Base-by-base conservation (phyloP, 2,329 filamentous ascomycete genomes). In the Stagonosporopsis rhizophila region DNA sequence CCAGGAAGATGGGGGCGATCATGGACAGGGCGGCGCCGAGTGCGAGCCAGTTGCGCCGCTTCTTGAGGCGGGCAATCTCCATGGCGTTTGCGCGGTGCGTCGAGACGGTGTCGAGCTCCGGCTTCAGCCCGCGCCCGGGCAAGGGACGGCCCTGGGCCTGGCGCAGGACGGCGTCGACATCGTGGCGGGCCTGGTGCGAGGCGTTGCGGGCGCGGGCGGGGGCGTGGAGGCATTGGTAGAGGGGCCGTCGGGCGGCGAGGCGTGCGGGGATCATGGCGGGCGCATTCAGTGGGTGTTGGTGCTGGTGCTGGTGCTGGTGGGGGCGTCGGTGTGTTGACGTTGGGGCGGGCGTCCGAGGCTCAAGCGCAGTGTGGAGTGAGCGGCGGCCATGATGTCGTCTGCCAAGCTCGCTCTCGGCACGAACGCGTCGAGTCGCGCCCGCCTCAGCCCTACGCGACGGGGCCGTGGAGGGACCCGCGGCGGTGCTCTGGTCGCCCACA, bases 11-110 rank as follows among this genome's bases (percentile, higher is more conserved):
- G 38, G 74, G 74, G 8, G 69, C 68, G 23, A 73, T 69, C 72
- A 77, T 77, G 25, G 71, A 75, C 12, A 76, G 45, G 0, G 67
- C 70, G 14, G 71, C 72, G 27, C 74, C 75, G 4, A 74, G 56
- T 3, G 68, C 68, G 1, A 75, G 68, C 66, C 71, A 73, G 35
- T 76, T 76, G 27, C 69, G 58, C 52, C 64, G 59, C 40, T 64
- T 61, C 14, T 65, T 61, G n/a, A 63, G 54, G 7, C 67, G 55
- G 14, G 70, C 70, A 1, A 70, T 66, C n/a, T 69, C 67, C 5
- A 71, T 53, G 2, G 66, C 66, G 35, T 76, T 67, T 6, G 64
- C 67, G 44, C 75, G 73, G 56, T 76, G 74, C 5, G 74, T 44
- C 0, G 72, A 74, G 44, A 76, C 63, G 19, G 66, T 55, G 49